These are phyloP conservation scores for Trichoderma erinaceum DNA, from an alignment of 495 filamentous ascomycete species.

Conservation along the genomic window DNA sequence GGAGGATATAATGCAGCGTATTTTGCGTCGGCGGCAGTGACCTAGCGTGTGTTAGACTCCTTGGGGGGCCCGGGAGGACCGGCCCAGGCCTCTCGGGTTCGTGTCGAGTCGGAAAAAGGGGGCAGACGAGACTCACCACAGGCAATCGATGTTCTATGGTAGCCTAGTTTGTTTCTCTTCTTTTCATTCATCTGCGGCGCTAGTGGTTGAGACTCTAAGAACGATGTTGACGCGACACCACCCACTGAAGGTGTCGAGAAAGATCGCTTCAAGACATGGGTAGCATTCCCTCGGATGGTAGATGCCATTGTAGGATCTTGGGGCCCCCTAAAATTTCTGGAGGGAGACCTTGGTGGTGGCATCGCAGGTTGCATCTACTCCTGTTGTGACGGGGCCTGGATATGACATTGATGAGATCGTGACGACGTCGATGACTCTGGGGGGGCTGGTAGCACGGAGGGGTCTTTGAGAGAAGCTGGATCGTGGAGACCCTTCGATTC, in stretches of 20 bases:
- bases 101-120: constrained; percentile 5
- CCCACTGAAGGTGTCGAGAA: constrained; percentile 15
- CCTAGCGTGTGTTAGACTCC: constrained; percentile 41
- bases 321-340: not conserved
- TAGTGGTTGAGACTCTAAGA: not conserved
- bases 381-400: not conserved
- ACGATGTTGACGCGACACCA: not conserved
- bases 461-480: not conserved
- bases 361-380: constrained; percentile 8
- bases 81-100: not conserved
- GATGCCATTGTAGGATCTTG: constrained; percentile 4
- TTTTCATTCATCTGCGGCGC: constrained; percentile 58
- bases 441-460: not conserved
- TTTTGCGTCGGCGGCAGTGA: constrained; percentile 92
- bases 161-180: constrained; percentile 92
- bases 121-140: constrained; percentile 66
- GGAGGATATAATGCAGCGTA: constrained; percentile 81
- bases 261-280: constrained; percentile 8
- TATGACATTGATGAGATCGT: constrained; percentile 2
- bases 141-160: constrained; percentile 94
- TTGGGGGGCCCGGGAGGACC: not conserved
- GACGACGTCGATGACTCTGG: not conserved
- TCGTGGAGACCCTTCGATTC: constrained; percentile 7
- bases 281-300: not conserved
- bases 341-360: constrained; percentile 1